Evolutionary conservation across 495 filamentous ascomycete genomes (phyloP).

Genomic region (Echria macrotheca): DNA sequence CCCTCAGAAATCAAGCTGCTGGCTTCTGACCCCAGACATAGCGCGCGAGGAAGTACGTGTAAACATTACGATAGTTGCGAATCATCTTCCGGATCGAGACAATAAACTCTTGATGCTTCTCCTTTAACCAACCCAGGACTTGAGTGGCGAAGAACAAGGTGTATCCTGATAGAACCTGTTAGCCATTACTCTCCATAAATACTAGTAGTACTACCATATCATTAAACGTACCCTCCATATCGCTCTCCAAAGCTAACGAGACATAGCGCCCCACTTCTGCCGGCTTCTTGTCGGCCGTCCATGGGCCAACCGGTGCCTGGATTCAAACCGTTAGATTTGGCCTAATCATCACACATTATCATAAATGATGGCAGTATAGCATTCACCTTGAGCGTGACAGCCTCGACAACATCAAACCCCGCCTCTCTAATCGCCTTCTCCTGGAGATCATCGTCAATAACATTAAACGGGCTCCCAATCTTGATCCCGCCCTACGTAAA

Average conservation of each 20-base stretch:
- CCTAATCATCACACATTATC: background rate
- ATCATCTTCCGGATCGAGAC: background rate
- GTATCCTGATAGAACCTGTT: background rate
- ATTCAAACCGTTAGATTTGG: background rate
- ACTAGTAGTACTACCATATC: background rate
- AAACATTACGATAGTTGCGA: background rate
- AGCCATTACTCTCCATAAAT: no score
- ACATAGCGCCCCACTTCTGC: background rate
- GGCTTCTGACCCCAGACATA: background rate
- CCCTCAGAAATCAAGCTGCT: background rate
- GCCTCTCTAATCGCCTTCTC: conserved; percentile 19
- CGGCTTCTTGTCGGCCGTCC: background rate
- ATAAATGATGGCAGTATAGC: background rate
- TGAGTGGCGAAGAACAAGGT: background rate
- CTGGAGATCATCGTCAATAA: conserved; percentile 14
- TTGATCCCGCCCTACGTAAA: conserved; percentile 21
- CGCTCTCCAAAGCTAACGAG: background rate
- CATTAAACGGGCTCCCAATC: conserved; percentile 18
- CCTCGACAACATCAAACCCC: conserved; percentile 21
- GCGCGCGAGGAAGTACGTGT: background rate
- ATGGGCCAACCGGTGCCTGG: background rate
- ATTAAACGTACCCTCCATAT: background rate
- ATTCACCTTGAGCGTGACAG: conserved; percentile 15
- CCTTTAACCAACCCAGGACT: background rate
- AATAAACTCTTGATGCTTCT: background rate